A percentile compares a stretch with the other conserved stretches of the same genome.
Evolutionary conservation across 345 rosid genomes (phyloP).

Genomic region (Murraya koenigii): DNA sequence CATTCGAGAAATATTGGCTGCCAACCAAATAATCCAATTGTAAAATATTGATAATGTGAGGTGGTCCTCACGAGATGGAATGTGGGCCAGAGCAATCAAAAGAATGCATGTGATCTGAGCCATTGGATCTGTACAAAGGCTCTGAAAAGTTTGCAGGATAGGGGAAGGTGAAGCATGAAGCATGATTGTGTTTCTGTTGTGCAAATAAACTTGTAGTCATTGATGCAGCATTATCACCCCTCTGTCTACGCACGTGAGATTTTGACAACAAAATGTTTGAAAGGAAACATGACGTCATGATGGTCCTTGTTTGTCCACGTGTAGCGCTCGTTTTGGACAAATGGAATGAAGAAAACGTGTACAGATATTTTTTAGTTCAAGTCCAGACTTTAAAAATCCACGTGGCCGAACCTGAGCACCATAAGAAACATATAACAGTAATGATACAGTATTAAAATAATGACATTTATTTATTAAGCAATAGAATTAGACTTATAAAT

Average conservation of each 20-base stretch:
- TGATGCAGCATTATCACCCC: background rate
- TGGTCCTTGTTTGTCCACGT: background rate
- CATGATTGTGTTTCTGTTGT: background rate
- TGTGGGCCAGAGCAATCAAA: background rate
- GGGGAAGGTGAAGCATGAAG: background rate
- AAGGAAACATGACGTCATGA: background rate
- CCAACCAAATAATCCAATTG: background rate
- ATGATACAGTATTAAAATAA: no score
- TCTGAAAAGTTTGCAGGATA: background rate
- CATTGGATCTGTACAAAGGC: background rate
- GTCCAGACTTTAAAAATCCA: no score
- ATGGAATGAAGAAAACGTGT: background rate
- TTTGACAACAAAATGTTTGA: background rate
- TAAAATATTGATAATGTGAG: background rate
- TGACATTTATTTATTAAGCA: no score
- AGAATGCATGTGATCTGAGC: conserved; percentile 4
- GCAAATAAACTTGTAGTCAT: background rate
- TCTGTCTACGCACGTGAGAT: conserved; percentile 9
- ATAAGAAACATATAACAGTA: no score
- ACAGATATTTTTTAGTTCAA: no score
- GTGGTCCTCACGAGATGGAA: background rate
- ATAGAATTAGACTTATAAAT: no score
- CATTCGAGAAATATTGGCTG: background rate
- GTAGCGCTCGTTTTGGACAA: background rate
- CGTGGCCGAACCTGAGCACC: no score